Base-by-base conservation (phyloP, 257 asterid genomes). In the Solanum infundibuliforme region DNA sequence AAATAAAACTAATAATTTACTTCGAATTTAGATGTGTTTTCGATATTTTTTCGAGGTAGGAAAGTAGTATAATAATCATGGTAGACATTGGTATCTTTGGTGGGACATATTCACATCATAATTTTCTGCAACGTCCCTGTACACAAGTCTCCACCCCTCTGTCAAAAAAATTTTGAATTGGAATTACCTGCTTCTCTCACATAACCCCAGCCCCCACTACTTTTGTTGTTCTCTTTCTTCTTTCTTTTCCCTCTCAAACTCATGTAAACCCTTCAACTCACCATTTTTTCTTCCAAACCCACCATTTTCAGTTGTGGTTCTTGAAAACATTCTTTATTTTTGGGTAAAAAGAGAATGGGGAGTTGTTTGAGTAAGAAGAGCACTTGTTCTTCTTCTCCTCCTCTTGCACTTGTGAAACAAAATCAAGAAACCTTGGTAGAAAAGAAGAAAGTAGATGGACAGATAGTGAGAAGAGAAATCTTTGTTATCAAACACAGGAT, bases 341-440 rank as follows among this genome's bases (percentile, higher is more conserved):
- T 77, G 87, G 32, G 23, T 68, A 4, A 14, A 88, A 8, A 46
- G 6, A 88, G 88, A 90, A 97, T 97, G 99, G 99, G 99, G 25
- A 88, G 91, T 87, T 97, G 99, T 90, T 93, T 94, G 73, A 97
- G 99, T 93, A 97, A 96, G 98, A 97, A 96, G 93, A 90, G 87
- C 88, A 86, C 87, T 10, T 83, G 87, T 55, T 88, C 94, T 23
- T 18, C 18, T 46, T 0, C 88, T 79, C 21, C 35, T 39, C 41
- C 73, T 12, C 12, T 65, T 86, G n/a, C 97, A 52, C 84, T 46
- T 12, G 23, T 91, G 83, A 36, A 90, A 88, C n/a, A 94, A 90
- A 38, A 91, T 93, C 8, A 94, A 90, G 25, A 90, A 48, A 23
- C 73, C 43, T 93, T 82, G 5, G 69, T 29, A 81, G 68, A 82